Evolutionary conservation across 257 asterid species (phyloP).

Genomic region (Solanum etuberosum): DNA sequence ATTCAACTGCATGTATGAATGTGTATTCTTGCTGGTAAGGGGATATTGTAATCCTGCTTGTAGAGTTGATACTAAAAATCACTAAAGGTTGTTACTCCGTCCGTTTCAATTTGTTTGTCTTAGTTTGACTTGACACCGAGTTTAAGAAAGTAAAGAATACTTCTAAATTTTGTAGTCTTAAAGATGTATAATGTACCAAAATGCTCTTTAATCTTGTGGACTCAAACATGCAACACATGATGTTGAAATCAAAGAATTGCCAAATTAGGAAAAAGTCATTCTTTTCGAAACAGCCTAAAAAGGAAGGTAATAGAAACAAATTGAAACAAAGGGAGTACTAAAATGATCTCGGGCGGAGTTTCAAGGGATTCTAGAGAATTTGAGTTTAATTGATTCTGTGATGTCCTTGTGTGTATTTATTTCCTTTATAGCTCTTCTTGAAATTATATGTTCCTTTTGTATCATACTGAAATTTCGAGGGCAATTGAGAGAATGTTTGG

Average conservation of each 20-base stretch:
- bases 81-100: not conserved
- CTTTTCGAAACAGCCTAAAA: not conserved
- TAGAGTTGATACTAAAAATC: not conserved
- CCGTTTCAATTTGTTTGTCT: not conserved
- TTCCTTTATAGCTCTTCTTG: not conserved
- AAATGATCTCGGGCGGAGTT: not conserved
- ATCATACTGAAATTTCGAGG: not conserved
- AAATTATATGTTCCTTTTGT: not conserved
- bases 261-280: not conserved
- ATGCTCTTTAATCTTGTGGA: not conserved
- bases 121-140: not conserved
- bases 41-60: not conserved
- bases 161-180: not conserved
- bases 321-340: not conserved
- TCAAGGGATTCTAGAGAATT: not conserved
- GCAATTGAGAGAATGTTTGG: not conserved
- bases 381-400: not conserved
- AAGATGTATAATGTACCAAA: not conserved
- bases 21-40: not conserved
- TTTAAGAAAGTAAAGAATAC: not conserved
- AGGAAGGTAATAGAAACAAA: not conserved
- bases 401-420: not conserved
- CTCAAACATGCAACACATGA: not conserved
- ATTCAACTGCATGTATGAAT: not conserved
- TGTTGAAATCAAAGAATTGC: not conserved